Conservation (phyloP, 306 rosid genomes). For the Corylus avellana region DNA sequence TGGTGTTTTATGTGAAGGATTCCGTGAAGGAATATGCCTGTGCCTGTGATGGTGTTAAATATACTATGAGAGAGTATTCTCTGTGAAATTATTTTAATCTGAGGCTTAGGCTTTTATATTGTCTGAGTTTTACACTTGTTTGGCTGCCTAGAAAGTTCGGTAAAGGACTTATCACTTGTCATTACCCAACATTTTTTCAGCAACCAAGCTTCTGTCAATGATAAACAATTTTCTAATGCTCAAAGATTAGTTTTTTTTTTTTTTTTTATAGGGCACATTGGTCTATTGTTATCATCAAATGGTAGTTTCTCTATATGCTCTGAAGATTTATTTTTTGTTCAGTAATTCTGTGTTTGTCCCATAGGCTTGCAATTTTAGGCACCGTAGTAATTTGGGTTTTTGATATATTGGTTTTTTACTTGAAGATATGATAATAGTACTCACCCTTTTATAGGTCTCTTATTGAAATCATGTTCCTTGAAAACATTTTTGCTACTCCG, state of each 20-base stretch:
- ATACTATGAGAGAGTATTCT: constrained; percentile 59
- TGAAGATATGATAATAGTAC: not conserved
- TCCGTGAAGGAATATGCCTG: not conserved
- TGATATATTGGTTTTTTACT: not conserved
- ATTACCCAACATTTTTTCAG: not conserved
- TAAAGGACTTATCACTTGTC: too few species aligned
- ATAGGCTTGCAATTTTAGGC: not conserved
- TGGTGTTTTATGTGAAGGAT: too few species aligned
- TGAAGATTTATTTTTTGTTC: not conserved
- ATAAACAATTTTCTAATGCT: not conserved
- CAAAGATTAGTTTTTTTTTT: not conserved
- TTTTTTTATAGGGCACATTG: not conserved
- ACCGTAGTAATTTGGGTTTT: not conserved
- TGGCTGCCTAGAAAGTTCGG: not conserved
- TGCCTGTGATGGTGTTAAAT: constrained; percentile 77
- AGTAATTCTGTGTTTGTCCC: not conserved
- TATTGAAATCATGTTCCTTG: not conserved
- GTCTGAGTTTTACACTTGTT: not conserved
- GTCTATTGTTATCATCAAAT: too few species aligned
- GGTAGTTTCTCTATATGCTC: not conserved
- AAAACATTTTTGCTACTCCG: not conserved
- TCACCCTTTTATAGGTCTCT: not conserved
- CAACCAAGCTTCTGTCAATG: not conserved
- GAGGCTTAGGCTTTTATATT: constrained; percentile 50
- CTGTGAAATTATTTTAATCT: constrained; percentile 52